These are phyloP conservation scores for Nicotiana noctiflora DNA, from an alignment of 257 asterid species.

Conservation along the genomic window DNA sequence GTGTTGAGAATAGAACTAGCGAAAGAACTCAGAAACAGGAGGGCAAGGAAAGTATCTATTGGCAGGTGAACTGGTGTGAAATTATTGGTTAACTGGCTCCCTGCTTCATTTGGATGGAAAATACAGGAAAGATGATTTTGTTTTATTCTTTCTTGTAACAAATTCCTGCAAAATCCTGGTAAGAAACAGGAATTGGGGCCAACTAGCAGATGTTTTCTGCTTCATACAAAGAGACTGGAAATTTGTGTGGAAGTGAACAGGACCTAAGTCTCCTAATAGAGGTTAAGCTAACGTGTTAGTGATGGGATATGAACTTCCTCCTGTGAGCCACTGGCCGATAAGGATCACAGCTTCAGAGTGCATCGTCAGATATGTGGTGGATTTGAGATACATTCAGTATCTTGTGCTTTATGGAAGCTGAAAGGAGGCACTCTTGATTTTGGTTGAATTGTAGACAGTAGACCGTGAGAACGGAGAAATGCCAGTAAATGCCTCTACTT, in stretches of 20 bases:
- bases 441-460: not conserved
- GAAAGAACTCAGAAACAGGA: not conserved
- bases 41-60: not conserved
- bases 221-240: not conserved
- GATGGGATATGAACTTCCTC: not conserved
- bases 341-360: not conserved
- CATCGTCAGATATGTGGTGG: not conserved
- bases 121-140: not conserved
- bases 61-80: not conserved
- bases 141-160: not conserved
- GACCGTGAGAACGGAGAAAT: not conserved
- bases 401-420: not conserved
- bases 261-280: not conserved
- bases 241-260: not conserved
- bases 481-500: not conserved
- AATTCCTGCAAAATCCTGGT: not conserved
- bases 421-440: not conserved
- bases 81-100: not conserved
- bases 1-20: not conserved
- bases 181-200: not conserved
- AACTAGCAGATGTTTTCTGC: not conserved
- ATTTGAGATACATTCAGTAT: not conserved
- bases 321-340: not conserved
- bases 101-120: not conserved
- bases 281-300: not conserved